These are phyloP conservation scores for Rhododendron kiyosumense DNA, from an alignment of 148 eudicot genomes.

Conservation along the genomic window DNA sequence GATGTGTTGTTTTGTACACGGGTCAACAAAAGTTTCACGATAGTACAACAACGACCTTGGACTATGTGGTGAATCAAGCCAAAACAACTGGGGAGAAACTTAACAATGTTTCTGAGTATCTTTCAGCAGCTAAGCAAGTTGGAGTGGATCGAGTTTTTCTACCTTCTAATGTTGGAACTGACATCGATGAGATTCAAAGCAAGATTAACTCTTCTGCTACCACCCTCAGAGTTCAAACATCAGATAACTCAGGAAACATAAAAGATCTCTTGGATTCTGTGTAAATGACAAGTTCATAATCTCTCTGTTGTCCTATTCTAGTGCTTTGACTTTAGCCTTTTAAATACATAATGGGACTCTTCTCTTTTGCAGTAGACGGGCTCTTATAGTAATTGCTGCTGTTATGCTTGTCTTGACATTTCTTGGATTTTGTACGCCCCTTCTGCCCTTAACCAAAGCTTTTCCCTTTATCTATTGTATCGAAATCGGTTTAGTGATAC, in stretches of 20 bases:
- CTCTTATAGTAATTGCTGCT: constrained; percentile 74
- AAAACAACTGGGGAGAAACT: constrained; percentile 61
- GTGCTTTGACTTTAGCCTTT: not conserved
- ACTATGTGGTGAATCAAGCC: constrained; percentile 66
- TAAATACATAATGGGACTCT: not conserved
- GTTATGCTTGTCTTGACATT: constrained; percentile 75
- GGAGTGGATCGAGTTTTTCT: constrained; percentile 47
- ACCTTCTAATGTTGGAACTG: constrained; percentile 64
- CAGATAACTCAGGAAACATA: constrained; percentile 51
- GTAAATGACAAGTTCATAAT: constrained; percentile 29
- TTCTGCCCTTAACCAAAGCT: not conserved
- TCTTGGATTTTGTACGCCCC: constrained; percentile 71
- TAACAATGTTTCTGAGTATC: constrained; percentile 58
- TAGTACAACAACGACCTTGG: constrained; percentile 55
- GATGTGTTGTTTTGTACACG: constrained; percentile 69
- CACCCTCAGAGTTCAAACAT: constrained; percentile 40
- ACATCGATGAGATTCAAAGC: constrained; percentile 56
- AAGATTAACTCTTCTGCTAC: constrained; percentile 64
- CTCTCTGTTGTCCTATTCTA: not conserved
- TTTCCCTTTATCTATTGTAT: not conserved
- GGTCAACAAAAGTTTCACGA: constrained; percentile 71
- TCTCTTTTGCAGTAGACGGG: constrained; percentile 56
- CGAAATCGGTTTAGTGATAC: not conserved
- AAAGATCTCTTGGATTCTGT: constrained; percentile 54
- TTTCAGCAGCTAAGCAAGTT: constrained; percentile 67